Evolutionary conservation across 352 stramenopile species (phyloP).

Genomic region (Pythium sp.): DNA sequence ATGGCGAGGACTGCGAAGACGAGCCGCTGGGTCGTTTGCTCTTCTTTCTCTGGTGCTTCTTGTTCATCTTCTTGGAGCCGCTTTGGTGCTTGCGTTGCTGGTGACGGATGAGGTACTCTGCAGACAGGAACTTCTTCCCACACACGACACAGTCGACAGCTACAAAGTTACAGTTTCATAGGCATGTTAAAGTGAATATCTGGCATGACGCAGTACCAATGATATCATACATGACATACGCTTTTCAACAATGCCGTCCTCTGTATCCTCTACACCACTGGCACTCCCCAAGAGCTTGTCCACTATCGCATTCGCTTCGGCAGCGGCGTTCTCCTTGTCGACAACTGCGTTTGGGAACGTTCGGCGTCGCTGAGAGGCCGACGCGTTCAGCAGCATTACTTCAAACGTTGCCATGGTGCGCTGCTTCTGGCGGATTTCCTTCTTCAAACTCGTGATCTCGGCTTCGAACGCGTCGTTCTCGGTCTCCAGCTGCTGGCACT

Average conservation of each 20-base stretch:
- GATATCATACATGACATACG: slow-evolving; percentile 11
- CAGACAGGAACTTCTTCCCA: slow-evolving; percentile 71
- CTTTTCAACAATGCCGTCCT: slow-evolving; percentile 22
- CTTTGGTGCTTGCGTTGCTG: slow-evolving; percentile 56
- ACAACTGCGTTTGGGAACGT: slow-evolving; percentile 11
- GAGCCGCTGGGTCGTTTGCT: slow-evolving; percentile 4
- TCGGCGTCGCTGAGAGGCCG: slow-evolving; percentile 25
- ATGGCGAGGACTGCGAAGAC: slow-evolving; percentile 12
- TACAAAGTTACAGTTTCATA: slow-evolving; percentile 5
- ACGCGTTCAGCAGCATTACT: slow-evolving; percentile 70
- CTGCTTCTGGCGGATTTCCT: slow-evolving; percentile 79
- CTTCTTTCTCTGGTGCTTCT: slow-evolving; percentile 20
- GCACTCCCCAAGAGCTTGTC: slow-evolving; percentile 27
- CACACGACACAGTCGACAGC: slow-evolving; percentile 62
- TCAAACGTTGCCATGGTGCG: slow-evolving; percentile 80
- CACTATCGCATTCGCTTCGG: slow-evolving; percentile 30
- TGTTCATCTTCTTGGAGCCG: slow-evolving; percentile 17
- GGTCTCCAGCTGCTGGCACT: slow-evolving; percentile 57
- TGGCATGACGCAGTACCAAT: background rate
- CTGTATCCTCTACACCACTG: slow-evolving; percentile 1
- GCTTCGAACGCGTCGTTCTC: slow-evolving; percentile 62
- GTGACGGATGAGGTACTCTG: slow-evolving; percentile 69
- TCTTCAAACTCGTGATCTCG: slow-evolving; percentile 64
- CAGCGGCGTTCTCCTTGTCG: slow-evolving; percentile 40
- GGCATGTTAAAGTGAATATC: background rate